These are phyloP conservation scores for Fraxinus pennsylvanica DNA, from an alignment of 257 asterid genomes.

Conservation along the genomic window DNA sequence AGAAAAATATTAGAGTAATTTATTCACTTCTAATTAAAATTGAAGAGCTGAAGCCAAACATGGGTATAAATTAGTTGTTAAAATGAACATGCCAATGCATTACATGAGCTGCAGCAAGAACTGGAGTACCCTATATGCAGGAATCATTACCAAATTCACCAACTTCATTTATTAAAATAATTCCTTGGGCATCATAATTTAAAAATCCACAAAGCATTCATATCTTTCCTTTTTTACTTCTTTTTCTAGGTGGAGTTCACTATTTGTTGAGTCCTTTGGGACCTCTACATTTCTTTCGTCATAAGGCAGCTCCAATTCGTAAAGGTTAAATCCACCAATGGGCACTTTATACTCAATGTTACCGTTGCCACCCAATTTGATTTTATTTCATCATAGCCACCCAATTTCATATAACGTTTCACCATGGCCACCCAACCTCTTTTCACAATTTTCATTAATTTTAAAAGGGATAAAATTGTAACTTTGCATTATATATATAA, in stretches of 20 bases:
- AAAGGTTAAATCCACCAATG: neutral
- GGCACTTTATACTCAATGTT: no score
- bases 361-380: no score
- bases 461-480: no score
- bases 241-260: neutral
- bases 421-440: no score
- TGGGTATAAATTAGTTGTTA: neutral
- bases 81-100: neutral
- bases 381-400: no score
- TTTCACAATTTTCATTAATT: no score
- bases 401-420: no score
- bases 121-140: neutral
- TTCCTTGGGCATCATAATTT: constrained; percentile 12
- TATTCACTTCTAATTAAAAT: neutral
- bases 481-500: no score
- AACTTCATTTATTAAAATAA: constrained; percentile 12
- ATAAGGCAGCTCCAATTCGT: constrained; percentile 12
- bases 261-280: neutral
- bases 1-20: no score
- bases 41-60: constrained; percentile 13
- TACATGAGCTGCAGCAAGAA: neutral
- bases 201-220: constrained; percentile 12
- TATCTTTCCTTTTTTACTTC: neutral
- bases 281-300: constrained; percentile 14
- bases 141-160: constrained; percentile 12